Evolutionary conservation across 768 basidiomycete species (phyloP).

Genomic region (Lyophyllum decastes): DNA sequence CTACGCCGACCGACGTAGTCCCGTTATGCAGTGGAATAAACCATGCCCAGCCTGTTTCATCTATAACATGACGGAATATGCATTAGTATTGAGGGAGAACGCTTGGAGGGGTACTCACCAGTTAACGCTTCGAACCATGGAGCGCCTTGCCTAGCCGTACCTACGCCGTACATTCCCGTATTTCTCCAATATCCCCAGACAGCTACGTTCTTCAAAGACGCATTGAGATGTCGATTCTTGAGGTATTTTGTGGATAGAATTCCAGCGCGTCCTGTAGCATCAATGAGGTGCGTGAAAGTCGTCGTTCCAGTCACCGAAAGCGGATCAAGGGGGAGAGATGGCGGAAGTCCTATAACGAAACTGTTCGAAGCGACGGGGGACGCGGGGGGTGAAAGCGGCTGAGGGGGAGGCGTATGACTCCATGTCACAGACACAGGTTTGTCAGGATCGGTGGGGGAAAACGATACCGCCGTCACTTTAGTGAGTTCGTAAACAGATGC

Average conservation of each 20-base stretch:
- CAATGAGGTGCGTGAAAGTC: conserved; percentile 66
- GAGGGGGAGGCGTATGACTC: conserved; percentile 44
- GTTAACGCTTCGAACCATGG: conserved; percentile 75
- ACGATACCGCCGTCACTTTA: conserved; percentile 48
- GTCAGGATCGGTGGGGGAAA: conserved; percentile 37
- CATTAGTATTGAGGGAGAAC: not conserved
- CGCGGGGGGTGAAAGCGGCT: conserved; percentile 41
- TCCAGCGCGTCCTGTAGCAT: conserved; percentile 75
- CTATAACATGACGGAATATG: conserved; percentile 29
- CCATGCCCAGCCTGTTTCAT: conserved; percentile 75
- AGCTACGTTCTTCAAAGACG: conserved; percentile 71
- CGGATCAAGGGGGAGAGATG: conserved; percentile 9
- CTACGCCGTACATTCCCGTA: conserved; percentile 50
- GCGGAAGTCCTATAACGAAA: conserved; percentile 20
- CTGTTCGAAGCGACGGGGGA: conserved; percentile 35
- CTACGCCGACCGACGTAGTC: conserved; percentile 62
- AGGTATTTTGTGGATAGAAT: conserved; percentile 70
- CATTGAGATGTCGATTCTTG: conserved; percentile 69
- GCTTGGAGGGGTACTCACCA: conserved; percentile 38
- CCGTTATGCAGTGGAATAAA: conserved; percentile 70
- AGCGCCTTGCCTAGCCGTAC: conserved; percentile 52
- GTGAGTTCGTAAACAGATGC: conserved; percentile 56
- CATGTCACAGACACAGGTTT: conserved; percentile 57
- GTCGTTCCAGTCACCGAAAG: conserved; percentile 46
- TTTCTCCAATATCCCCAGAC: conserved; percentile 78